phyloP scores from a whole-genome alignment of 148 eudicot species.

The Nyssa sinensis region DNA sequence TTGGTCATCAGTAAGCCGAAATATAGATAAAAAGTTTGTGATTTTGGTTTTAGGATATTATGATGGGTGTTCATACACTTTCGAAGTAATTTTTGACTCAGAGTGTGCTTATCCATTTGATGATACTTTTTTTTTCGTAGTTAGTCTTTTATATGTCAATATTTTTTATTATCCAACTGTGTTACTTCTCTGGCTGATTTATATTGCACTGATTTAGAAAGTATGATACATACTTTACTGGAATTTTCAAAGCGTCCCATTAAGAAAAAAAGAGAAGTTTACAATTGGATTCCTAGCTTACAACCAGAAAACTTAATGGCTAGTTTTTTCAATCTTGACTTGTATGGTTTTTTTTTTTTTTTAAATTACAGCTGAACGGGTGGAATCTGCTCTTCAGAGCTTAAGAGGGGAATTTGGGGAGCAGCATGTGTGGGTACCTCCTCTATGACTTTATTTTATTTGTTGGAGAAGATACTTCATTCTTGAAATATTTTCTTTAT shows the following conservation, averaged over 20 bases:
- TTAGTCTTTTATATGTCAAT: not conserved
- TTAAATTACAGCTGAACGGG: slow-evolving; percentile 61
- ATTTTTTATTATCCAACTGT: no score
- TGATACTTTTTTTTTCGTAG: not conserved
- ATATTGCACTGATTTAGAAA: no score
- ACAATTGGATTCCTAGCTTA: not conserved
- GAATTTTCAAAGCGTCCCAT: no score
- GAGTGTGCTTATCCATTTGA: not conserved
- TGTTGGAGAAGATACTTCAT: slow-evolving; percentile 11
- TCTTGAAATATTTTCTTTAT: slow-evolving; percentile 6
- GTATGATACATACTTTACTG: no score
- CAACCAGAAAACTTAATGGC: not conserved
- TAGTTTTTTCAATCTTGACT: no score
- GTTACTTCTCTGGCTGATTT: no score
- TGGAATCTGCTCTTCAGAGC: slow-evolving; percentile 63
- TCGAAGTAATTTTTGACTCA: not conserved
- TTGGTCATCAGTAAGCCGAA: no score
- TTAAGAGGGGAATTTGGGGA: slow-evolving; percentile 71
- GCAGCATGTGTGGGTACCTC: slow-evolving; percentile 98
- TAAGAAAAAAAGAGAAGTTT: no score
- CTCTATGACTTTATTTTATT: slow-evolving; percentile 30
- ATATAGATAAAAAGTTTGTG: no score
- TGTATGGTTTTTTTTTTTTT: slow-evolving; percentile 1
- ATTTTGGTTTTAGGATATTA: no score
- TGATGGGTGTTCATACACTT: no score